Percentiles rank a stretch among this genome's conserved stretches.
These are phyloP conservation scores for Quercus suber DNA, from an alignment of 306 rosid species.

Conservation along the genomic window DNA sequence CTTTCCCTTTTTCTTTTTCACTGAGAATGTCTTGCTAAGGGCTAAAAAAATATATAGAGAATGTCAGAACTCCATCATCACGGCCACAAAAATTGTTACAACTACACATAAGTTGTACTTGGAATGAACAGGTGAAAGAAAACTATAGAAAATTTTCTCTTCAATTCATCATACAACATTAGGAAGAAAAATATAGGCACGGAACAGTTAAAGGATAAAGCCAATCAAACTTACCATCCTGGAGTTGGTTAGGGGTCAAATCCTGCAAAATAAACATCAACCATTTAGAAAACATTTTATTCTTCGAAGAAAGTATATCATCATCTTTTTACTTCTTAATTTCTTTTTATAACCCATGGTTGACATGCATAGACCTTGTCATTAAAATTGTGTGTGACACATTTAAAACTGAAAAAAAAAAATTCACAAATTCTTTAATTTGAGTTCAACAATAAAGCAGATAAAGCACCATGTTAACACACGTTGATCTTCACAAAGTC, in stretches of 20 bases:
- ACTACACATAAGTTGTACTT: conserved; percentile 5
- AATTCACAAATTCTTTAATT: not conserved
- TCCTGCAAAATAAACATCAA: conserved; percentile 61
- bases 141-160: conserved; percentile 11
- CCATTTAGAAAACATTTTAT: conserved; percentile 7
- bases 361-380: conserved; percentile 5
- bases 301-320: not conserved
- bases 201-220: conserved; percentile 8
- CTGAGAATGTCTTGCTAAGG: conserved; percentile 91
- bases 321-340: not conserved
- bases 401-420: not conserved
- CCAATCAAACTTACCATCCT: conserved; percentile 62
- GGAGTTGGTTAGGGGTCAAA: conserved; percentile 87
- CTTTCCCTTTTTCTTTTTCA: conserved; percentile 85
- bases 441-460: not conserved
- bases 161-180: conserved; percentile 2
- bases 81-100: not conserved
- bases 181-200: not conserved
- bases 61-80: conserved; percentile 33
- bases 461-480: not conserved
- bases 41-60: conserved; percentile 43
- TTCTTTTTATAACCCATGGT: conserved; percentile 8
- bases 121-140: not conserved
- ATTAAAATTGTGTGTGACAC: not conserved
- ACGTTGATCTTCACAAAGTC: not conserved